Percentiles rank a stretch among this genome's conserved stretches.
Evolutionary conservation across 768 basidiomycete genomes (phyloP).

Genomic region (Tylopilus vinaceipallidus): DNA sequence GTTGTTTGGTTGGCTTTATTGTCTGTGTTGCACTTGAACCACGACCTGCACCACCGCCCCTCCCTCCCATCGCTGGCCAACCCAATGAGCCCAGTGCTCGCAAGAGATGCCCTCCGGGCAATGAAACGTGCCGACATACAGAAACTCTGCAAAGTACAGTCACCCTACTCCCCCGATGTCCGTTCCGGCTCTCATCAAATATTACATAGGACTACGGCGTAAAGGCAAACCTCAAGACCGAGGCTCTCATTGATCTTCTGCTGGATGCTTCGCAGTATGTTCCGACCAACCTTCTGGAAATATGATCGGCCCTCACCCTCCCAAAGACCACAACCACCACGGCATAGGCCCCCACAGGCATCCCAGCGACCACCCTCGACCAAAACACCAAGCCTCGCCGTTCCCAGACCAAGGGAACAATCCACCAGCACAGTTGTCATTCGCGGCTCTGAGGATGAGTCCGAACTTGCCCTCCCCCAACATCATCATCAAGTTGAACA

Average conservation of each 20-base stretch:
- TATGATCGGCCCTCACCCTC: slow-evolving; percentile 34
- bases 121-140: slow-evolving; percentile 58
- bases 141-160: slow-evolving; percentile 56
- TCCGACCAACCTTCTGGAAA: slow-evolving; percentile 34
- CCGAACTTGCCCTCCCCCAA: slow-evolving; percentile 25
- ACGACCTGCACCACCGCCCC: slow-evolving; percentile 21
- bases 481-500: slow-evolving; percentile 14
- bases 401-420: slow-evolving; percentile 27
- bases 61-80: neutral
- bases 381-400: slow-evolving; percentile 31
- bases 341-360: slow-evolving; percentile 18
- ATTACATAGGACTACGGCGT: slow-evolving; percentile 67
- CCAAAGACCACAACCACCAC: slow-evolving; percentile 26
- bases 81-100: slow-evolving; percentile 41
- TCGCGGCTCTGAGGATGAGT: slow-evolving; percentile 46
- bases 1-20: slow-evolving; percentile 48
- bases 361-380: slow-evolving; percentile 33
- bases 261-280: slow-evolving; percentile 48
- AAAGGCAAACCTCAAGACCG: slow-evolving; percentile 80
- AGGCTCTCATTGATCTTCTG: slow-evolving; percentile 73
- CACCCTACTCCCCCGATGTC: slow-evolving; percentile 12
- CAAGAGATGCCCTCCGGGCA: slow-evolving; percentile 46
- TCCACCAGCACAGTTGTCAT: slow-evolving; percentile 37
- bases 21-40: slow-evolving; percentile 48
- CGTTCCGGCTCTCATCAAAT: slow-evolving; percentile 14